Evolutionary conservation across 2,329 filamentous ascomycete genomes (phyloP).

Genomic region (Myotisia sp.): DNA sequence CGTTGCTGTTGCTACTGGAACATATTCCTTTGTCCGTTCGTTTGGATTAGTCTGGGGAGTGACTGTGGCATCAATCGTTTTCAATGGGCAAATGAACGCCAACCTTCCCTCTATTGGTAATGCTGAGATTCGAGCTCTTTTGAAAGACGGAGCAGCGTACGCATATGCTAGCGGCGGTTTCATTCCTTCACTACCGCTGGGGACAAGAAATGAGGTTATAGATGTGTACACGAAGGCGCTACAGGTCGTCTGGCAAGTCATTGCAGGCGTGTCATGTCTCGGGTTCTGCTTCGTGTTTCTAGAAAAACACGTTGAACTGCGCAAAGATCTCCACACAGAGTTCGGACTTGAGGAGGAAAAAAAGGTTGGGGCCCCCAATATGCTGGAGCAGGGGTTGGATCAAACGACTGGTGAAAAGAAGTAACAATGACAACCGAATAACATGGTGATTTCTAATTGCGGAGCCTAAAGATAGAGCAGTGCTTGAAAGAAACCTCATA

Average conservation of each 20-base stretch:
- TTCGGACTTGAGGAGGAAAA: background rate
- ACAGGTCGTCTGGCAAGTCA: conserved; percentile 5
- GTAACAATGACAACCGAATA: no score
- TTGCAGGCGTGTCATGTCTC: conserved; percentile 3
- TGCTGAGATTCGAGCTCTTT: background rate
- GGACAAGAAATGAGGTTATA: conserved; percentile 22
- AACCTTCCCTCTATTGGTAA: conserved; percentile 8
- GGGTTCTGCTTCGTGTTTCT: conserved; percentile 5
- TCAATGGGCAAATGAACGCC: conserved; percentile 17
- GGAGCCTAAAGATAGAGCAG: no score
- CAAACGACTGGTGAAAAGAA: no score
- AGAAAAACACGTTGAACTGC: conserved; percentile 6
- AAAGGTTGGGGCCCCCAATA: background rate
- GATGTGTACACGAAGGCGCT: conserved; percentile 10
- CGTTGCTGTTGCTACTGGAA: conserved; percentile 16
- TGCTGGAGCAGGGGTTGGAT: no score
- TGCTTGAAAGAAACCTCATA: no score
- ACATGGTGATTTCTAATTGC: no score
- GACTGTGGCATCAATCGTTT: conserved; percentile 19
- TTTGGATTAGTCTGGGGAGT: conserved; percentile 23
- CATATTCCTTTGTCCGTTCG: conserved; percentile 20
- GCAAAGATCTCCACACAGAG: conserved; percentile 9
- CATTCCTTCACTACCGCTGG: background rate
- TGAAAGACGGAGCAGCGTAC: conserved; percentile 6
- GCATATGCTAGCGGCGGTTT: background rate